Base-by-base conservation (phyloP, 495 filamentous ascomycete species). In the Gamarada debralockiae region DNA sequence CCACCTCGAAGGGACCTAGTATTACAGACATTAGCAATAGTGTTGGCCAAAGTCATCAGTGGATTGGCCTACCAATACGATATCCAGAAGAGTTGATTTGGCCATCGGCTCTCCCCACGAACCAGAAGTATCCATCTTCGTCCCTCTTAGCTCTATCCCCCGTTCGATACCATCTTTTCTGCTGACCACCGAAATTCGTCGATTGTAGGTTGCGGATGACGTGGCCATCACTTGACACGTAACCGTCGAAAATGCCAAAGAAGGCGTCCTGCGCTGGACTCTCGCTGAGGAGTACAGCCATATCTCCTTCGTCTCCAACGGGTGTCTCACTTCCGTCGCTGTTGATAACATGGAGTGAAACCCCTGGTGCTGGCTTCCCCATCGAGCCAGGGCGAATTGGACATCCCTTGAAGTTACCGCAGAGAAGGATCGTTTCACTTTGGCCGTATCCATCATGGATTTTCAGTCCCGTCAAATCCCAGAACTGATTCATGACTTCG, bases 161-260 rank as follows among this genome's bases (percentile, higher is more conserved):
- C 8, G 50, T 53, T 6, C 44, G 31, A 31, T 53, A 53, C 38
- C 40, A 53, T 4, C 2, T 20, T 37, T 37, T 44, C 18, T 43
- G 5, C 6, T 52, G 2, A 7, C 13, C 18, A 14, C 27, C 18
- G 2, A 3, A 6, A 8, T 2, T 18, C 13, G 25, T 2, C 5
- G 18, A 23, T 15, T 42, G 27, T 12, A 24, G 3, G 17, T 24
- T 17, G 10, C 47, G 29, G 17, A 3, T 23, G 21, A 50, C 3
- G 14, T 8, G 9, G 3, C 21, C 13, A 45, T 53, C 39, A 22
- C 8, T 17, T 3, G 2, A 8, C 14, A 53, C 9, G 21, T 53
- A 53, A 9, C 50, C 50, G 27, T 53, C 50, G 18, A 53, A 53
- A 31, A 53, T 44, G 24, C 50, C 50, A 45, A 53, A 53, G 40